Percentiles rank a stretch among this genome's conserved stretches.
Conservation (phyloP, 768 basidiomycete species). For the Punctularia strigosozonata region DNA sequence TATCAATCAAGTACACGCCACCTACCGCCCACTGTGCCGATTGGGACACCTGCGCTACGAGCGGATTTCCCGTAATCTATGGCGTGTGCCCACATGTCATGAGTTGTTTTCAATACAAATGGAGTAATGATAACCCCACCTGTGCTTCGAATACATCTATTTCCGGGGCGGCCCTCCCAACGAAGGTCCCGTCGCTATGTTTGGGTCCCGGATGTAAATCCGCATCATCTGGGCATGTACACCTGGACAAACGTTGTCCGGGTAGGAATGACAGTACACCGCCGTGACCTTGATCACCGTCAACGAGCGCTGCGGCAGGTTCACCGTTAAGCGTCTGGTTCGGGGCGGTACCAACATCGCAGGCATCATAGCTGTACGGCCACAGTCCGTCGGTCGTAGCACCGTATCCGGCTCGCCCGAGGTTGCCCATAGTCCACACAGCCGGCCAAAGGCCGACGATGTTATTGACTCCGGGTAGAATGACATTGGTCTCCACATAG, state of each 20-base stretch:
- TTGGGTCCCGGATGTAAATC: slow-evolving; percentile 90
- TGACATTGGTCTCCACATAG: slow-evolving; percentile 56
- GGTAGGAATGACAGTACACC: slow-evolving; percentile 69
- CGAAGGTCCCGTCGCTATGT: slow-evolving; percentile 58
- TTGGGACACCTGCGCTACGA: slow-evolving; percentile 61
- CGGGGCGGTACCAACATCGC: slow-evolving; percentile 83
- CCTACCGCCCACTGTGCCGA: slow-evolving; percentile 75
- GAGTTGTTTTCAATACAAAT: slow-evolving; percentile 12
- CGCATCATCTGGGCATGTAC: slow-evolving; percentile 76
- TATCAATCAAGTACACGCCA: slow-evolving; percentile 11
- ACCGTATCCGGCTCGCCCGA: slow-evolving; percentile 84
- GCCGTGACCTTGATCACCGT: slow-evolving; percentile 44
- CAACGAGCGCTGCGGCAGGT: slow-evolving; percentile 47
- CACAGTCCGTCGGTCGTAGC: slow-evolving; percentile 78
- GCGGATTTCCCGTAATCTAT: slow-evolving; percentile 34
- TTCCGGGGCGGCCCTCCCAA: slow-evolving; percentile 78
- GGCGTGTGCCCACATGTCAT: background rate
- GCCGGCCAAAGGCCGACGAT: slow-evolving; percentile 67
- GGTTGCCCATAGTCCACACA: slow-evolving; percentile 71
- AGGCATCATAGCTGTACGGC: slow-evolving; percentile 77
- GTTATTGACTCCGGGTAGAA: slow-evolving; percentile 54
- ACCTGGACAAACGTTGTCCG: slow-evolving; percentile 78
- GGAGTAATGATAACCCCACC: slow-evolving; percentile 16
- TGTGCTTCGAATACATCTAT: slow-evolving; percentile 88
- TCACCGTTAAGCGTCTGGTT: slow-evolving; percentile 70